phyloP scores from a whole-genome alignment of 345 rosid species.

The Eutrema yunnanense region DNA sequence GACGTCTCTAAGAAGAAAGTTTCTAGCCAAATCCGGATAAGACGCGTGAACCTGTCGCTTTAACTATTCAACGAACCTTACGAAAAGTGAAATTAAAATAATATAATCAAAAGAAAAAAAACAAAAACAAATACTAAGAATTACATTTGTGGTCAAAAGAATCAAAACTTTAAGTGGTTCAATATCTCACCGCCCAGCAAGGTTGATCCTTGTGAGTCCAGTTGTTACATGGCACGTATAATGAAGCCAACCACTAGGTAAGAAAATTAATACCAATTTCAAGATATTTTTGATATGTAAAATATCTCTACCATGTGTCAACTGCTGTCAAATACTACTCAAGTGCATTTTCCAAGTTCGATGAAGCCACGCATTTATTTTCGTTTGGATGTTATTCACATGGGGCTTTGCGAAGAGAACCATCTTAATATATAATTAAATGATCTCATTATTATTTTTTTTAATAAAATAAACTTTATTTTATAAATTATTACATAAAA shows the following conservation, averaged over 20 bases:
- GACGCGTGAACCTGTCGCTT: conserved; percentile 8
- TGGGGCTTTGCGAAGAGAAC: no score
- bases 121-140: not conserved
- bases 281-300: no score
- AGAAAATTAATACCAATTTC: no score
- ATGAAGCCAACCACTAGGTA: no score
- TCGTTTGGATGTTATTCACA: not conserved
- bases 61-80: not conserved
- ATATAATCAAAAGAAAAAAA: not conserved
- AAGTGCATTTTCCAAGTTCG: not conserved
- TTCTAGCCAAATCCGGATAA: not conserved
- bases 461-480: no score
- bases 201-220: not conserved
- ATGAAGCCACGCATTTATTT: not conserved
- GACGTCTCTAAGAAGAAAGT: no score
- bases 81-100: not conserved
- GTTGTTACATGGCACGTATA: not conserved
- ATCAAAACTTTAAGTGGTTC: not conserved
- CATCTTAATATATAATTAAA: no score
- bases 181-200: not conserved
- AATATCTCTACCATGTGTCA: not conserved
- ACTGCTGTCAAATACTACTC: not conserved
- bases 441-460: no score
- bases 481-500: no score
- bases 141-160: not conserved